Percentiles rank a stretch among this genome's conserved stretches.
Conservation (phyloP, 2,329 filamentous ascomycete genomes). For the Cladosporium sp. region DNA sequence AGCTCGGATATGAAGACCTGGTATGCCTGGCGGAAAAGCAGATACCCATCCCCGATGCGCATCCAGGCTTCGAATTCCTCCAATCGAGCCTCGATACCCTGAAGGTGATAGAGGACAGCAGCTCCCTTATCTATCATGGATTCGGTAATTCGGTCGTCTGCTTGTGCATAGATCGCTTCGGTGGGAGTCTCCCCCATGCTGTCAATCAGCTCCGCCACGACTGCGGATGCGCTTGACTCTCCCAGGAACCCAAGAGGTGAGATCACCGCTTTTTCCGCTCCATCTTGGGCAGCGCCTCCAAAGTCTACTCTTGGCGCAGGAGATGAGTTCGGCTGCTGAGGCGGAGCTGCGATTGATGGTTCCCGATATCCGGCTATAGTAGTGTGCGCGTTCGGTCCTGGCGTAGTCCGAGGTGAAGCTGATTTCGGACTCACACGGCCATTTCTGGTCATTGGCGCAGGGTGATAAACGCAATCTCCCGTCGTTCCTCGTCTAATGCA, state of each 20-base stretch:
- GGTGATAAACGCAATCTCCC: conserved; percentile 28
- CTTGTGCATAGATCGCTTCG: not conserved
- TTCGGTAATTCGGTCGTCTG: conserved; percentile 1
- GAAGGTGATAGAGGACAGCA: not conserved
- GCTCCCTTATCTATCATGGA: not conserved
- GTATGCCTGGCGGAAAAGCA: conserved; percentile 1
- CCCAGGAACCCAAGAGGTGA: conserved; percentile 25
- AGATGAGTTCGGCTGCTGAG: conserved; percentile 6
- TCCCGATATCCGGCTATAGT: not conserved
- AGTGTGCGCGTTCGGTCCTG: not conserved
- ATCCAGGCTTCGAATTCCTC: not conserved
- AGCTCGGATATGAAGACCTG: not conserved
- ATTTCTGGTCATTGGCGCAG: conserved; percentile 27
- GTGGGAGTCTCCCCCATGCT: conserved; percentile 23
- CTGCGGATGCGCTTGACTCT: conserved; percentile 24
- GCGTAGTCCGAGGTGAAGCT: conserved; percentile 3
- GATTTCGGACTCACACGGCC: not conserved
- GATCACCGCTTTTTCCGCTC: conserved; percentile 1
- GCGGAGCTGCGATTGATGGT: not conserved
- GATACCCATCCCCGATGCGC: not conserved
- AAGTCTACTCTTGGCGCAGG: conserved; percentile 22
- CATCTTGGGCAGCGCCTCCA: conserved; percentile 21
- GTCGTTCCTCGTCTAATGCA: conserved; percentile 24
- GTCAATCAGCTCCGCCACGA: conserved; percentile 27
- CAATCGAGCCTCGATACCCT: not conserved